Conservation (phyloP, 176 grass and related monocot species). For the Musa beccarii region DNA sequence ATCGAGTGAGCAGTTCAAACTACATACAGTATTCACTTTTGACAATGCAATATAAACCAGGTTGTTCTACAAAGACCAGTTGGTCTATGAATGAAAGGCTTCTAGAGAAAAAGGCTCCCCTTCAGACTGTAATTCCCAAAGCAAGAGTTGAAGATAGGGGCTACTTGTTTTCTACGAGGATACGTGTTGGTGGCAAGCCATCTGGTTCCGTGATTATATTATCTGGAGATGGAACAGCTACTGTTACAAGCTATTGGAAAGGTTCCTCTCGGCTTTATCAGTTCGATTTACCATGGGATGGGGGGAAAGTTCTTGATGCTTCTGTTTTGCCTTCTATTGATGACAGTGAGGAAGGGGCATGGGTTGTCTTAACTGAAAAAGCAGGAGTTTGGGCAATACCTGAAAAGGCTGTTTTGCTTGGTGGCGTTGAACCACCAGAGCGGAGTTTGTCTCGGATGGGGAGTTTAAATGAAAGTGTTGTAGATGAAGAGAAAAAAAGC, state of each 20-base stretch:
- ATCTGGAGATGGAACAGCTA: slow-evolving; percentile 94
- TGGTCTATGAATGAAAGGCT: slow-evolving; percentile 44
- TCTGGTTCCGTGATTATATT: slow-evolving; percentile 85
- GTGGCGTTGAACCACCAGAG: slow-evolving; percentile 92
- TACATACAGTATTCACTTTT: slow-evolving; percentile 92
- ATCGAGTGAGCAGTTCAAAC: slow-evolving; percentile 90
- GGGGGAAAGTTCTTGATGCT: slow-evolving; percentile 90
- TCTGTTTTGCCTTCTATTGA: slow-evolving; percentile 66
- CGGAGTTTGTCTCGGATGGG: slow-evolving; percentile 95
- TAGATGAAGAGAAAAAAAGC: slow-evolving; percentile 71
- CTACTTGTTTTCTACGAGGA: slow-evolving; percentile 70
- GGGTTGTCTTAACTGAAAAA: slow-evolving; percentile 93
- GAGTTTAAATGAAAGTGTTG: slow-evolving; percentile 74
- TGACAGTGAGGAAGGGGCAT: slow-evolving; percentile 81
- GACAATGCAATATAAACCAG: slow-evolving; percentile 72
- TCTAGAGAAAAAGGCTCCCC: slow-evolving; percentile 94
- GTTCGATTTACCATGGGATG: slow-evolving; percentile 93
- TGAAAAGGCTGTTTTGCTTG: slow-evolving; percentile 96
- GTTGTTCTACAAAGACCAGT: slow-evolving; percentile 44
- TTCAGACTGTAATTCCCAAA: slow-evolving; percentile 90
- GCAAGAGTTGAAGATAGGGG: slow-evolving; percentile 77
- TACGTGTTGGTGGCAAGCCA: slow-evolving; percentile 83
- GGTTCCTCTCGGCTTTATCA: slow-evolving; percentile 89
- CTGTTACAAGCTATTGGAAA: slow-evolving; percentile 79
- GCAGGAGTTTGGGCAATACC: slow-evolving; percentile 92